These are phyloP conservation scores for Kondoa malvinella DNA, from an alignment of 768 basidiomycete genomes.

Conservation along the genomic window DNA sequence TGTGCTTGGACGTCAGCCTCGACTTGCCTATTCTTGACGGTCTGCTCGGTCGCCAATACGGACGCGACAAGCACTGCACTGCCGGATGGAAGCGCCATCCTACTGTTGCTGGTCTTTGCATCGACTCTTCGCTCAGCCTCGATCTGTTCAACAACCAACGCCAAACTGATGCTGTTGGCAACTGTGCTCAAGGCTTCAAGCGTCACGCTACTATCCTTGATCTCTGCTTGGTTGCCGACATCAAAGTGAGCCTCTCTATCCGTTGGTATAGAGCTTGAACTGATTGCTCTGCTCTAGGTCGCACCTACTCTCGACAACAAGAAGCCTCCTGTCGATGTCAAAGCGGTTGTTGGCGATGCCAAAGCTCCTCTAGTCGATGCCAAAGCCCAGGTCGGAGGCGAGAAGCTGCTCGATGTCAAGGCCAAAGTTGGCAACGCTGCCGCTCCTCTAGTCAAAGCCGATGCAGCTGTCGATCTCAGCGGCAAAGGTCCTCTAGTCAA, in stretches of 20 bases:
- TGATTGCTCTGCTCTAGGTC: background rate
- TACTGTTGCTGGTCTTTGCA: background rate
- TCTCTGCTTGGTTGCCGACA: constrained; percentile 4
- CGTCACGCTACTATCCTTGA: background rate
- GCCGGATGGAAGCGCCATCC: constrained; percentile 2
- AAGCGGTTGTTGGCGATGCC: background rate
- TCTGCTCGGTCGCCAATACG: background rate
- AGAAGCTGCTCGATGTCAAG: background rate
- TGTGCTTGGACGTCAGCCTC: background rate
- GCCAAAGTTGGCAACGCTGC: background rate
- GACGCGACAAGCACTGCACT: constrained; percentile 1
- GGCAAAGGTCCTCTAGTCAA: background rate
- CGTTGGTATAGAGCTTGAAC: background rate
- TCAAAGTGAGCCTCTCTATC: background rate
- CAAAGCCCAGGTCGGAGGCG: background rate
- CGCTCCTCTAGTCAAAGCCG: background rate
- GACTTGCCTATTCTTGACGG: background rate
- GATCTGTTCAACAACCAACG: background rate
- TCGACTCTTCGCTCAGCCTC: background rate
- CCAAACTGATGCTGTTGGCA: background rate
- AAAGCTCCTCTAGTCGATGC: background rate
- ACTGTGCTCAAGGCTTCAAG: background rate
- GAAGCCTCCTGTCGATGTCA: background rate
- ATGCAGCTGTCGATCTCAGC: background rate
- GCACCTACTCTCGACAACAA: background rate